Base-by-base conservation (phyloP, 176 grass and related monocot species). In the Oryza punctata region DNA sequence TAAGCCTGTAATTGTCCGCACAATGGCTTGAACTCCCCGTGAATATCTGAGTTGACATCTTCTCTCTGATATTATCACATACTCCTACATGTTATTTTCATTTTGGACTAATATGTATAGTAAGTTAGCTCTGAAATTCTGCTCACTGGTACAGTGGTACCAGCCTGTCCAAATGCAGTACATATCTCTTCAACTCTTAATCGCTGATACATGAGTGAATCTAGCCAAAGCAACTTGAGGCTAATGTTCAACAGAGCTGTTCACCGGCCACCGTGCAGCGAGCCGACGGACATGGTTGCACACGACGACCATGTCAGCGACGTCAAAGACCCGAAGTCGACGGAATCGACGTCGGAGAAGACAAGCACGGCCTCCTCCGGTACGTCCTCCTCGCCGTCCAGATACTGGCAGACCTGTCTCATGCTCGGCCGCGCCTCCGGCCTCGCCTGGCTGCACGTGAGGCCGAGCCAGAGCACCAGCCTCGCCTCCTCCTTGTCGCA, bases 361-460 rank as follows among this genome's bases (percentile, higher is more conserved):
- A 12, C 15, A 46, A 72, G 18, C 40, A 49, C 30, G 6, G 66
- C 59, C 28, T 75, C 27, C 41, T 81, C 75, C 28, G 75, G 65
- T 50, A 88, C 25, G 13, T 78, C 45, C 10, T 78, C 45, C 10
- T 86, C 70, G 72, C 86, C 81, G 15, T 89, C 44, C 27, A 96
- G 65, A 33, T 86, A 80, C 46, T 75, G 86, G 75, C 82, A 85
- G 9, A 91, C 91, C 59, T 91, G 85, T 70, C 86, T 83, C 88
- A 89, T 91, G 16, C 60, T 84, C 3, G 88, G 90, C 61, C 88
- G 64, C 33, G 33, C 33, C 33, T 35, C 81, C 3, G 88, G 37
- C 37, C 37, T 38, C 6, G 59, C 44, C 75, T 90, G 85, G 3
- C 82, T 88, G 82, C 90, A 90, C n/a, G 37, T 46, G 61, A 94